phyloP scores from a whole-genome alignment of 148 eudicot genomes.

The Rhododendron ferrugineum region DNA sequence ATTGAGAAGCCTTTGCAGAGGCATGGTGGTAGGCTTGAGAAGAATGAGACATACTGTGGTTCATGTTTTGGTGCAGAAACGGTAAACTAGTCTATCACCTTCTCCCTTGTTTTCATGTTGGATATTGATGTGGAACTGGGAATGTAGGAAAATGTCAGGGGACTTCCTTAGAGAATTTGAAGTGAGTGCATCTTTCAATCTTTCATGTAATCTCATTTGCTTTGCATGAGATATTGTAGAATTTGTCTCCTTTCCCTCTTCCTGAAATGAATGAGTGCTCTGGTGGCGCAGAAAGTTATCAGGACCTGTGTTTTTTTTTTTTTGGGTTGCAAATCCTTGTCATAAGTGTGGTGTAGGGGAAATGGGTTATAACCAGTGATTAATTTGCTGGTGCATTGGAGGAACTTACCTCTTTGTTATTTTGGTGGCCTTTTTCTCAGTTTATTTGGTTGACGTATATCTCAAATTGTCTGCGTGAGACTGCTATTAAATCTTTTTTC shows the following conservation, averaged over 20 bases:
- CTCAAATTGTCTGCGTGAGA: neutral
- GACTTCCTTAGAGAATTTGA: neutral
- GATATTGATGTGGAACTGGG: neutral
- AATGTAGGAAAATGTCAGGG: neutral
- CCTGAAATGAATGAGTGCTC: neutral
- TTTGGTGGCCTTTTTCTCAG: neutral
- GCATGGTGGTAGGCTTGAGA: conserved; percentile 96
- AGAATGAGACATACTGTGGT: conserved; percentile 87
- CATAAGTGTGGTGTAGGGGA: neutral
- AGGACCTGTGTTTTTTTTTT: neutral
- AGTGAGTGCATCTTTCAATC: neutral
- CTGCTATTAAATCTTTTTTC: neutral
- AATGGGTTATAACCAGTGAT: neutral
- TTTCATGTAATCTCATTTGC: neutral
- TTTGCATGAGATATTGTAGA: neutral
- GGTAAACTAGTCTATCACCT: conserved; percentile 33
- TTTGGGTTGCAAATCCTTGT: neutral
- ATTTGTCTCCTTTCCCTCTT: neutral
- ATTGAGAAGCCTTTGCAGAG: conserved; percentile 87
- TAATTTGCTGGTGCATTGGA: neutral
- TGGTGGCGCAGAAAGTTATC: neutral
- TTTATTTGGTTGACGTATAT: neutral
- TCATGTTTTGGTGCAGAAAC: conserved; percentile 93
- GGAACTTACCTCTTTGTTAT: neutral
- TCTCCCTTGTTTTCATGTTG: neutral